Conservation (phyloP, 495 filamentous ascomycete genomes). For the Elasticomyces elasticus region DNA sequence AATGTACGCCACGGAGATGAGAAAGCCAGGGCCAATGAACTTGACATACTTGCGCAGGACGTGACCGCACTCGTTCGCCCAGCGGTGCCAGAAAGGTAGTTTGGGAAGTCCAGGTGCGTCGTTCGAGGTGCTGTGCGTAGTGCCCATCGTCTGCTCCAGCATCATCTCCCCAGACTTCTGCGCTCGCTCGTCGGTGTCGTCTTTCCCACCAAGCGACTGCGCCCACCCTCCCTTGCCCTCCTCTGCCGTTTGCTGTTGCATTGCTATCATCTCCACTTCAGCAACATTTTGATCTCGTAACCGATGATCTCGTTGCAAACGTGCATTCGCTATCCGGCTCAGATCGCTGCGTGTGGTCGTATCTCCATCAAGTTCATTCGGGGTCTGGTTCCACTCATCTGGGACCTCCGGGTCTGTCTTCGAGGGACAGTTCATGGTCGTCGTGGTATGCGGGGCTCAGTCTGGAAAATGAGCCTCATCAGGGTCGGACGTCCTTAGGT, state of each 20-base stretch:
- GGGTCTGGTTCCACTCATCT: conserved; percentile 47
- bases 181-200: not conserved
- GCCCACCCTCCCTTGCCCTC: not conserved
- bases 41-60: conserved; percentile 52
- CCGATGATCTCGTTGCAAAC: conserved; percentile 32
- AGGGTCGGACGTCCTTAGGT: not conserved
- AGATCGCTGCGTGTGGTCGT: conserved; percentile 49
- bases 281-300: conserved; percentile 23
- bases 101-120: not conserved
- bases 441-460: not conserved
- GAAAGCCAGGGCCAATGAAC: conserved; percentile 80
- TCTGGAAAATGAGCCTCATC: not conserved
- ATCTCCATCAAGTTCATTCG: conserved; percentile 42
- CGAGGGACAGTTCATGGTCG: conserved; percentile 47
- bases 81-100: not conserved
- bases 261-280: conserved; percentile 13
- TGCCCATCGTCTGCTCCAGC: conserved; percentile 10
- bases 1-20: conserved; percentile 53
- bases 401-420: conserved; percentile 38
- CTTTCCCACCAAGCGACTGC: not conserved
- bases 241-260: not conserved
- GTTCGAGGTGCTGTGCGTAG: not conserved
- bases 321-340: conserved; percentile 47
- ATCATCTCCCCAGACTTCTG: conserved; percentile 3
- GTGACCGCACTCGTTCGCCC: not conserved